Base-by-base conservation (phyloP, 306 rosid genomes). In the Trifolium pratense region DNA sequence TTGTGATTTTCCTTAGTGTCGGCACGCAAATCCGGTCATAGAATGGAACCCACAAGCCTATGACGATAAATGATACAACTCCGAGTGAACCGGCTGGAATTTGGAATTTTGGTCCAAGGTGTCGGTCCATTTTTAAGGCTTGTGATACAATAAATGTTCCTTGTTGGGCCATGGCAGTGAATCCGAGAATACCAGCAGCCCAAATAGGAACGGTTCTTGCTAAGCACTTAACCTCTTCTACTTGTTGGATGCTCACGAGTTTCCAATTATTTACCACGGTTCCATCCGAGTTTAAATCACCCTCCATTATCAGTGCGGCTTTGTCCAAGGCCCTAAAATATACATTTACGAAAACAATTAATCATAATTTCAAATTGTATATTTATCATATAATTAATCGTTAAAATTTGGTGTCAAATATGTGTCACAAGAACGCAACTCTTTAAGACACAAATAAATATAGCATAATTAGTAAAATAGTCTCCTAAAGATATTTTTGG, bases 171-270 rank as follows among this genome's bases (percentile, higher is more conserved):
- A 63, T 65, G 32, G 90, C 45, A n/a, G 86, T 43, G 6, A 77
- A 61, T 55, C 74, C 86, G 0, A 89, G 59, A 14, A 91, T 72
- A 6, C 76, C 58, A 2, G 89, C 78, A 1, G 77, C 67, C 93
- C 97, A 87, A 0, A 93, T 75, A 36, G 96, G 97, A 7, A 83
- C 26, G n/a, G 58, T 66, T 70, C 79, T 55, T 5, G 40, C 75
- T 11, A 83, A 34, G 63, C 87, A 86, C 84, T 86, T 87, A 0
- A 87, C 72, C 25, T 89, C 93, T 82, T 90, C 97, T 1, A 92
- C 89, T 31, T 89, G 82, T n/a, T 89, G 96, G 1, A 91, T 79
- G 87, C 86, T 81, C 0, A 83, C 82, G 0, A 93, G 78, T 5
- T 71, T 75, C 97, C 96, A 87, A 0, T 75, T 21, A 59, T 89